Evolutionary conservation across 108 stramenopile genomes (phyloP).

Genomic region (Pseudonitzschia multistriata): DNA sequence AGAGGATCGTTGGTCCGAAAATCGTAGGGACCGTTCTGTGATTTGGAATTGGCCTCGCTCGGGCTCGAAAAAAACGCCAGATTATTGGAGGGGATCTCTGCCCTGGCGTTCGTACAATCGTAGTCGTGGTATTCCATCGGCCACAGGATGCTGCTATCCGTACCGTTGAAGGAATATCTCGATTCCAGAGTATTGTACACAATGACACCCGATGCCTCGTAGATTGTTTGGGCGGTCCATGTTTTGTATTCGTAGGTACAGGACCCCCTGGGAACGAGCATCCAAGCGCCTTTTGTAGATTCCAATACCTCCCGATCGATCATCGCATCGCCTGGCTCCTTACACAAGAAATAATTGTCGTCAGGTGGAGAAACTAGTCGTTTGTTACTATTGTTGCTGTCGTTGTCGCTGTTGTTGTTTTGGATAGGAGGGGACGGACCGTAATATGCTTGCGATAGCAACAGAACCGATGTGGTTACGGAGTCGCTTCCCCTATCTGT

Average conservation of each 20-base stretch:
- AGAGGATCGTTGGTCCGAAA: conserved; percentile 48
- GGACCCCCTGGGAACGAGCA: conserved; percentile 66
- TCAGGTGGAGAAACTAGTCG: neutral
- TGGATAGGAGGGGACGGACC: conserved; percentile 29
- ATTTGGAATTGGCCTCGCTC: conserved; percentile 20
- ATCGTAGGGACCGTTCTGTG: conserved; percentile 49
- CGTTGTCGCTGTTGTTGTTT: neutral
- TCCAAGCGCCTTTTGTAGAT: conserved; percentile 25
- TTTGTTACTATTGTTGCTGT: conserved; percentile 36
- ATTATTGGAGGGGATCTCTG: conserved; percentile 44
- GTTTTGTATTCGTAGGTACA: conserved; percentile 78
- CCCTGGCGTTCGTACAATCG: conserved; percentile 64
- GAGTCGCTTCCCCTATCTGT: neutral
- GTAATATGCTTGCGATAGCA: conserved; percentile 78
- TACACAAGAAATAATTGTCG: conserved; percentile 48
- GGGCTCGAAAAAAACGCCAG: conserved; percentile 33
- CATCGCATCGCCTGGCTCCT: conserved; percentile 21
- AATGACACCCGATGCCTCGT: conserved; percentile 60
- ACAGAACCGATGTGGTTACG: conserved; percentile 27
- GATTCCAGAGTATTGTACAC: conserved; percentile 62
- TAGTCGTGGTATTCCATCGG: conserved; percentile 55
- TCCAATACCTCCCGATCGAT: conserved; percentile 13
- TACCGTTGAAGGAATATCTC: conserved; percentile 44
- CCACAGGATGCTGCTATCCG: conserved; percentile 29
- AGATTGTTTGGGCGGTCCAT: conserved; percentile 47